phyloP scores from a whole-genome alignment of 768 basidiomycete genomes.

The Mycena vitilis region DNA sequence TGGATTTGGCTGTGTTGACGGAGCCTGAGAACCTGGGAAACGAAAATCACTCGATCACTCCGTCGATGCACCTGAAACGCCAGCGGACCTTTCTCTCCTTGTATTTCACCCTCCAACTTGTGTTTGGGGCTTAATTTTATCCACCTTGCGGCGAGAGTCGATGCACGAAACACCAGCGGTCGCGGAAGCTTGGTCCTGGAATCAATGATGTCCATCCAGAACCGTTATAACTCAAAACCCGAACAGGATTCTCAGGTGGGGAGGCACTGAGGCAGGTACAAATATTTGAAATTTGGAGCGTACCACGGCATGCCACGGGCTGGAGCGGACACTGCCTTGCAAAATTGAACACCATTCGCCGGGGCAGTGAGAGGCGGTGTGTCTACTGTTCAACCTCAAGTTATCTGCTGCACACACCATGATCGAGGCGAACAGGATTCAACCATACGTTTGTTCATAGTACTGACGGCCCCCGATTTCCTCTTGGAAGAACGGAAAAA shows the following conservation, averaged over 20 bases:
- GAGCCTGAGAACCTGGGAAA: neutral
- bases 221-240: neutral
- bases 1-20: slow-evolving; percentile 29
- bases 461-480: no score
- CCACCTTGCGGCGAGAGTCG: no score
- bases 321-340: neutral
- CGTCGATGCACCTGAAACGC: neutral
- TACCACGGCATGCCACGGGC: neutral
- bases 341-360: neutral
- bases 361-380: neutral
- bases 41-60: neutral
- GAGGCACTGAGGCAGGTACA: neutral
- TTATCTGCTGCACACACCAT: no score
- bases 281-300: neutral
- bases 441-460: no score
- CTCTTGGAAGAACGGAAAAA: no score
- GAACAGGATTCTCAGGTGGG: neutral
- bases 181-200: neutral
- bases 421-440: no score
- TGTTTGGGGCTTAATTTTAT: no score
- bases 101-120: neutral
- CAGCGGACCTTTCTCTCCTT: no score
- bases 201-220: neutral
- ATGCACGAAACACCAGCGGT: neutral
- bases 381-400: neutral